These are phyloP conservation scores for Malassezia dermatis DNA, from an alignment of 1,284 basidiomycete genomes.

Conservation along the genomic window DNA sequence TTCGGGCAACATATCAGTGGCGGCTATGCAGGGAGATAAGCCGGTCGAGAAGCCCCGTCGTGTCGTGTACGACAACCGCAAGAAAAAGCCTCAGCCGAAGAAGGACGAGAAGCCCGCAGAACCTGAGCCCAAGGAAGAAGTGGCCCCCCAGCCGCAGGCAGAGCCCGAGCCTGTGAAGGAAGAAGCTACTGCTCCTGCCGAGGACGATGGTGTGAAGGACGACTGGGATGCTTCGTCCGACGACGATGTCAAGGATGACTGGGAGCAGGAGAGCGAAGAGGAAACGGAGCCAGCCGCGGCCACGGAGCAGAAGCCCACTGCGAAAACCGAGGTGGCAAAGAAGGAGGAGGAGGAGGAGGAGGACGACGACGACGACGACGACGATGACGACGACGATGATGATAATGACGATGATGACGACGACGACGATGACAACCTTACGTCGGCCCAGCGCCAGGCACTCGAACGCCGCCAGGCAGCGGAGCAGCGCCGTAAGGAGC, in stretches of 20 bases:
- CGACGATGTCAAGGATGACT: conserved; percentile 62
- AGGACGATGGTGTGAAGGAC: conserved; percentile 47
- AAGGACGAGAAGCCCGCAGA: conserved; percentile 17
- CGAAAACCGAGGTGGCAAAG: conserved; percentile 17
- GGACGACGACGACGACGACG: conserved; percentile 13
- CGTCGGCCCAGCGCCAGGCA: conserved; percentile 53
- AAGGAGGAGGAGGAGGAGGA: not conserved
- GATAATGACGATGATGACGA: conserved; percentile 53
- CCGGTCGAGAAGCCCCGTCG: conserved; percentile 47
- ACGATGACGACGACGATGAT: conserved; percentile 51
- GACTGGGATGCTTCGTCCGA: conserved; percentile 49
- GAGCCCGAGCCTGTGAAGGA: conserved; percentile 39
- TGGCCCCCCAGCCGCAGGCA: conserved; percentile 5
- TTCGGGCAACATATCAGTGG: conserved; percentile 72
- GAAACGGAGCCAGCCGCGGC: conserved; percentile 34
- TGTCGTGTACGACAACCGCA: conserved; percentile 67
- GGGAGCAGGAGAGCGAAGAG: conserved; percentile 72
- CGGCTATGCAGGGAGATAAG: conserved; percentile 57
- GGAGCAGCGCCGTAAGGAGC: conserved; percentile 66
- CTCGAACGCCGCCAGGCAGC: conserved; percentile 74
- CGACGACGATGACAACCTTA: conserved; percentile 45
- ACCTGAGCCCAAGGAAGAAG: conserved; percentile 17
- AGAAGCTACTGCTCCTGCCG: conserved; percentile 28
- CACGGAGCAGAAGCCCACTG: conserved; percentile 51
- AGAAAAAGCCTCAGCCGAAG: conserved; percentile 57